Conservation (phyloP, 345 rosid genomes). For the Melaleuca quinquenervia region DNA sequence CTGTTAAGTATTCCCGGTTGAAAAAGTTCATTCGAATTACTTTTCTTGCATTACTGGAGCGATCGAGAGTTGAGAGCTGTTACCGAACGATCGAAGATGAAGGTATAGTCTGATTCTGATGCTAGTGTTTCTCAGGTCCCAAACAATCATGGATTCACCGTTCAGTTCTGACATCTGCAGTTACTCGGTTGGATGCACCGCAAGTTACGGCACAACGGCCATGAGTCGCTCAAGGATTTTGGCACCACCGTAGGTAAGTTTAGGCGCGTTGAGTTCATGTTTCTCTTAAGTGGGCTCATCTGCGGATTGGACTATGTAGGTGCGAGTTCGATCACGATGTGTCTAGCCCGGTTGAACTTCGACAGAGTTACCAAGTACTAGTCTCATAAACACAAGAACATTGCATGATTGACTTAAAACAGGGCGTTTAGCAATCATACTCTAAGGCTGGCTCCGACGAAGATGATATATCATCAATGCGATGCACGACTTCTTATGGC, state of each 20-base stretch:
- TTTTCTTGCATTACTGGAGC: background rate
- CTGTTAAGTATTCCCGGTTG: background rate
- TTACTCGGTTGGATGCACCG: slow-evolving; percentile 88
- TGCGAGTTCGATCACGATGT: background rate
- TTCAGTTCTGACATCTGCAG: slow-evolving; percentile 27
- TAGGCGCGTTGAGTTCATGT: background rate
- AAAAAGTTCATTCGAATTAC: background rate
- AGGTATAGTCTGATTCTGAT: slow-evolving; percentile 13
- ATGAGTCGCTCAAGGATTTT: slow-evolving; percentile 48
- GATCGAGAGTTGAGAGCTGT: background rate
- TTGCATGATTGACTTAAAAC: background rate
- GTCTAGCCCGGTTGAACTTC: background rate
- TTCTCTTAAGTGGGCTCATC: background rate
- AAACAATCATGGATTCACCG: background rate
- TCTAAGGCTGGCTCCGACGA: background rate
- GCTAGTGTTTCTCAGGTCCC: background rate
- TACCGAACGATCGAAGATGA: slow-evolving; percentile 27
- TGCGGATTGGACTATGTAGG: background rate
- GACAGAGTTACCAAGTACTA: background rate
- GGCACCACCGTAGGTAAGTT: slow-evolving; percentile 11
- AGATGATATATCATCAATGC: background rate
- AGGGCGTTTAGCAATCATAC: background rate
- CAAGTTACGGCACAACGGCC: slow-evolving; percentile 50
- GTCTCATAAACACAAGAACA: background rate
- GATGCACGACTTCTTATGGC: background rate